phyloP scores from a whole-genome alignment of 805 yeast species.

The Wickerhamomyces xylosicus region DNA sequence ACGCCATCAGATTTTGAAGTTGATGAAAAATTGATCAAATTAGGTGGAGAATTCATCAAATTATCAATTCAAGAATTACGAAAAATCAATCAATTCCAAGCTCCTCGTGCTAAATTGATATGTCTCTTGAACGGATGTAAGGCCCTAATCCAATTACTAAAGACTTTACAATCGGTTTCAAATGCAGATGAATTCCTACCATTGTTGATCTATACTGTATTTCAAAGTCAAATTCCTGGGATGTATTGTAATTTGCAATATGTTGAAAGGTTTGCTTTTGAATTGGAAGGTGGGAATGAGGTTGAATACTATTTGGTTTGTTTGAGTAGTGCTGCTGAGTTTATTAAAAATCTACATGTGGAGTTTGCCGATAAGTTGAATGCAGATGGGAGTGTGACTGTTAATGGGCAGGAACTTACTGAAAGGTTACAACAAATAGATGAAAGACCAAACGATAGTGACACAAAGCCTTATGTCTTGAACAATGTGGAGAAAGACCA shows the following conservation, averaged over 20 bases:
- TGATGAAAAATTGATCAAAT: constrained; percentile 35
- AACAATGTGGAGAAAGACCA: too few relatives aligned
- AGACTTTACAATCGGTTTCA: constrained; percentile 51
- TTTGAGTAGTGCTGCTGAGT: constrained; percentile 80
- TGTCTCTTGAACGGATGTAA: constrained; percentile 89
- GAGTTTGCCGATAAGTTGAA: background rate
- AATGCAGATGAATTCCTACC: constrained; percentile 97
- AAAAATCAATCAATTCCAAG: constrained; percentile 74
- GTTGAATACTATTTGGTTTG: constrained; percentile 86
- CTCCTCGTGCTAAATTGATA: constrained; percentile 91
- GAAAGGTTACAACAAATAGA: too few relatives aligned
- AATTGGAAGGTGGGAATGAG: constrained; percentile 50
- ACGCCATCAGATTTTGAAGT: constrained; percentile 67
- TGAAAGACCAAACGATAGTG: too few relatives aligned
- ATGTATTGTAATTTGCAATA: constrained; percentile 74
- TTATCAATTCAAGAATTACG: constrained; percentile 66
- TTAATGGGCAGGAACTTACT: too few relatives aligned
- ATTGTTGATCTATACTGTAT: constrained; percentile 63
- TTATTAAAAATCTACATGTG: constrained; percentile 46
- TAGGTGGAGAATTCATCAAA: constrained; percentile 42
- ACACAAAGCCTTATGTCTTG: too few relatives aligned
- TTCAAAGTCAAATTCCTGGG: constrained; percentile 54
- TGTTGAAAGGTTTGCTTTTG: constrained; percentile 76
- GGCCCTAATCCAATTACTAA: constrained; percentile 79
- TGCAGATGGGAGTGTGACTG: background rate